Conservation (phyloP, 2,329 filamentous ascomycete species). For the Colletotrichum sojae region DNA sequence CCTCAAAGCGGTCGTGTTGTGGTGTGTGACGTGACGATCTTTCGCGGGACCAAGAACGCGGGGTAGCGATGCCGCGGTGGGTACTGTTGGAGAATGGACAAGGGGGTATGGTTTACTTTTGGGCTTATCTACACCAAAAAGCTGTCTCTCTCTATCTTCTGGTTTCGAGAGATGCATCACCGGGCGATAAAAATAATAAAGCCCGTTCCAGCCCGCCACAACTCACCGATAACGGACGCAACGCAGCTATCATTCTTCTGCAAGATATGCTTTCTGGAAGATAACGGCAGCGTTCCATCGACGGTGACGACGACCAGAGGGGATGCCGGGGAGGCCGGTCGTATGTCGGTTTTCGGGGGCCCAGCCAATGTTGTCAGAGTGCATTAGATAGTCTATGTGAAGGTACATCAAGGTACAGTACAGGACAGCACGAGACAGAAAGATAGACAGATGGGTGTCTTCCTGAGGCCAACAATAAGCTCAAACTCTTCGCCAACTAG, state of each 20-base stretch:
- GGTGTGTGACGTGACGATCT: constrained; percentile 8
- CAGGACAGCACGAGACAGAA: too few species aligned
- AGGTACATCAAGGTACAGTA: too few species aligned
- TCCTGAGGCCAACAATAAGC: constrained; percentile 1
- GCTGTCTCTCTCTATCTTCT: neutral
- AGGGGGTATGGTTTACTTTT: neutral
- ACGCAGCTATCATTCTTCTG: constrained; percentile 3
- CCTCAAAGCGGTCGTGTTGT: neutral
- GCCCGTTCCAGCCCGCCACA: neutral
- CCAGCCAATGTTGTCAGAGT: constrained; percentile 8
- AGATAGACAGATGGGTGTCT: constrained; percentile 9
- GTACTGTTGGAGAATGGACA: constrained; percentile 14
- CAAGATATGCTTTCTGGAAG: constrained; percentile 2
- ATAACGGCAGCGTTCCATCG: neutral
- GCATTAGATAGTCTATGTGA: neutral
- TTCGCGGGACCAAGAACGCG: constrained; percentile 23
- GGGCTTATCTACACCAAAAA: constrained; percentile 15
- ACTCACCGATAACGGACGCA: constrained; percentile 21
- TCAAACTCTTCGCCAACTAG: constrained; percentile 8
- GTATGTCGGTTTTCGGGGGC: constrained; percentile 26
- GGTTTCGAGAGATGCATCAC: neutral
- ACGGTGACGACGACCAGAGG: neutral
- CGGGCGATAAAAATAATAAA: constrained; percentile 6
- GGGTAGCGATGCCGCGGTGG: constrained; percentile 23
- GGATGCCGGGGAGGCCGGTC: constrained; percentile 8